phyloP scores from a whole-genome alignment of 2,329 filamentous ascomycete genomes.

The Catunica adiposa region DNA sequence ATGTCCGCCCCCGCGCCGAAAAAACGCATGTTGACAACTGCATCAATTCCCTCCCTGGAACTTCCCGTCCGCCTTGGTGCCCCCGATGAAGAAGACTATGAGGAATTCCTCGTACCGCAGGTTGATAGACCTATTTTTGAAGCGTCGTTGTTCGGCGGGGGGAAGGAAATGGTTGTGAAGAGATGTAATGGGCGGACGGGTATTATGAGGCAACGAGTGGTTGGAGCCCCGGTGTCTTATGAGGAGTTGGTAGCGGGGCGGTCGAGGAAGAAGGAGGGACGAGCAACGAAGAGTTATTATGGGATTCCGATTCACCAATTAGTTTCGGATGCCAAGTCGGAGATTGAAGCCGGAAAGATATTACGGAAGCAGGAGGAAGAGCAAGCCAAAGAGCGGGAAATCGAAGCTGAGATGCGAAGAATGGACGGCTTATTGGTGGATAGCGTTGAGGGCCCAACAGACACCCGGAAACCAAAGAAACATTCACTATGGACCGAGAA shows the following conservation, averaged over 20 bases:
- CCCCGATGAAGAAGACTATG: not conserved
- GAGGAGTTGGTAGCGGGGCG: slow-evolving; percentile 51
- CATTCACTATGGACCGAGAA: slow-evolving; percentile 88
- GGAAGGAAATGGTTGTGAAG: slow-evolving; percentile 26
- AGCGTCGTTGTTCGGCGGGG: slow-evolving; percentile 15
- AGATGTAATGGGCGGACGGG: slow-evolving; percentile 42
- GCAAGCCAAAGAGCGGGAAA: not conserved
- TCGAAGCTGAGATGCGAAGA: not conserved
- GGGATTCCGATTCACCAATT: slow-evolving; percentile 81
- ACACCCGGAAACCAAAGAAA: slow-evolving; percentile 27
- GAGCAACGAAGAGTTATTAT: slow-evolving; percentile 65
- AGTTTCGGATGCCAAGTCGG: slow-evolving; percentile 51
- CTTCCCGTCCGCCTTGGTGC: not conserved
- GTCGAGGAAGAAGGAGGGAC: slow-evolving; percentile 48
- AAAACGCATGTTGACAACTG: slow-evolving; percentile 11
- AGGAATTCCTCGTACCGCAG: too few species aligned
- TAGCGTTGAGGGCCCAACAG: slow-evolving; percentile 25
- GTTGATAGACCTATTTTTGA: slow-evolving; percentile 3
- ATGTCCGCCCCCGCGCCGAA: slow-evolving; percentile 6
- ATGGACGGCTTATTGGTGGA: slow-evolving; percentile 17
- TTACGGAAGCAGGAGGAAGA: slow-evolving; percentile 4
- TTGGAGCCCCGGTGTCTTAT: slow-evolving; percentile 35
- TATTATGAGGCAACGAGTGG: slow-evolving; percentile 38
- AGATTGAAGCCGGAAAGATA: slow-evolving; percentile 26
- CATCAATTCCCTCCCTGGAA: slow-evolving; percentile 3